Evolutionary conservation across 768 basidiomycete species (phyloP).

Genomic region (Suillus sp.): DNA sequence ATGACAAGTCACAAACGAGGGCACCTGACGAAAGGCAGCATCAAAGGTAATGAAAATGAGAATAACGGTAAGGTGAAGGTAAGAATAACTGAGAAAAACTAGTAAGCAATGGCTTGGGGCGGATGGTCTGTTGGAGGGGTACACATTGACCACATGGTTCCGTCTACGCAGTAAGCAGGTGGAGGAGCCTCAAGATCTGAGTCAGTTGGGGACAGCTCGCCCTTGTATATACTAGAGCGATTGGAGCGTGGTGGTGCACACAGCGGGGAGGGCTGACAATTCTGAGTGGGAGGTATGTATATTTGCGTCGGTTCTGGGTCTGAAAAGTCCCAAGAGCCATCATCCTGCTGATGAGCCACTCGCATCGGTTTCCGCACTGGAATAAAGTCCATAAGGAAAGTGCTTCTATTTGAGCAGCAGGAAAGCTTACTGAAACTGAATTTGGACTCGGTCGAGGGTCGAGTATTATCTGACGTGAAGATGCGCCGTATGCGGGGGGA

Average conservation of each 20-base stretch:
- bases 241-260: slow-evolving; percentile 16
- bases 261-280: background rate
- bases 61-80: background rate
- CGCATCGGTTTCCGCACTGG: slow-evolving; percentile 30
- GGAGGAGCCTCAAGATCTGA: slow-evolving; percentile 29
- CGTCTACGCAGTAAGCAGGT: slow-evolving; percentile 28
- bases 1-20: background rate
- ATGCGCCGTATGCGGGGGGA: slow-evolving; percentile 7
- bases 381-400: background rate
- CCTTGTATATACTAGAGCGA: slow-evolving; percentile 25
- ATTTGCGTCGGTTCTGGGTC: slow-evolving; percentile 24
- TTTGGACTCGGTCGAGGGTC: slow-evolving; percentile 29
- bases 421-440: slow-evolving; percentile 30
- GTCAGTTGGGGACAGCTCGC: slow-evolving; percentile 16
- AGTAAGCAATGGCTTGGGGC: background rate
- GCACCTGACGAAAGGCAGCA: background rate
- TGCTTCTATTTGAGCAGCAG: background rate
- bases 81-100: background rate
- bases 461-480: slow-evolving; percentile 16
- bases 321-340: slow-evolving; percentile 34
- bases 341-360: slow-evolving; percentile 21
- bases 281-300: slow-evolving; percentile 9
- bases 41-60: background rate
- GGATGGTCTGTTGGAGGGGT: slow-evolving; percentile 5
- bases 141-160: slow-evolving; percentile 11